Evolutionary conservation across 2,329 filamentous ascomycete species (phyloP).

Genomic region (Didymosphaeria variabile): DNA sequence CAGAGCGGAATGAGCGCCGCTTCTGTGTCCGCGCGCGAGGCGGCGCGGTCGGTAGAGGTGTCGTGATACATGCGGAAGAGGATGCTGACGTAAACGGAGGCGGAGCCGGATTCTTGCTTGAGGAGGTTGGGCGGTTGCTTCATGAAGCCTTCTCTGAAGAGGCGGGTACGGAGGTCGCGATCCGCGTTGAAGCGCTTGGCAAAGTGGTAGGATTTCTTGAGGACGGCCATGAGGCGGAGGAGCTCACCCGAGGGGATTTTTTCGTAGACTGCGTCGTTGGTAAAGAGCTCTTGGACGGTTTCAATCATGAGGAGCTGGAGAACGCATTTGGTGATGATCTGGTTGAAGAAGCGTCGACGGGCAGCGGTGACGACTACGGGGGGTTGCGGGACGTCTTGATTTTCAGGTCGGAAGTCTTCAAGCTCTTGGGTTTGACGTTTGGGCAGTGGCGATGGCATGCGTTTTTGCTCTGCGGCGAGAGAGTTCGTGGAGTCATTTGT

Average conservation of each 20-base stretch:
- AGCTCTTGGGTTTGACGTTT: constrained; percentile 60
- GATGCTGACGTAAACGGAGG: constrained; percentile 94
- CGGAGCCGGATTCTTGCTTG: constrained; percentile 94
- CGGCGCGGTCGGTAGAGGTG: constrained; percentile 80
- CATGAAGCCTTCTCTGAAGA: constrained; percentile 99
- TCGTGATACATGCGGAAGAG: constrained; percentile 98
- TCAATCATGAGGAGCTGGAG: constrained; percentile 99
- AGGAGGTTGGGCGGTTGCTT: constrained; percentile 97
- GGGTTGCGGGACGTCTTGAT: constrained; percentile 76
- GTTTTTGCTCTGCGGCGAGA: constrained; percentile 30
- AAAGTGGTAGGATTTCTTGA: constrained; percentile 97
- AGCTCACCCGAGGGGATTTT: constrained; percentile 92
- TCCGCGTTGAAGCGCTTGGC: constrained; percentile 98
- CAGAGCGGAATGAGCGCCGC: constrained; percentile 92
- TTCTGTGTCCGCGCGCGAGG: constrained; percentile 84
- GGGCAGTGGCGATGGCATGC: constrained; percentile 43
- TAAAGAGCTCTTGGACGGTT: constrained; percentile 98
- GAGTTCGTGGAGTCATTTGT: constrained; percentile 38
- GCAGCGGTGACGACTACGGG: constrained; percentile 92
- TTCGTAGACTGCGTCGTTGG: constrained; percentile 92
- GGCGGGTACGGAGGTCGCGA: constrained; percentile 89
- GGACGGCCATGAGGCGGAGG: constrained; percentile 87
- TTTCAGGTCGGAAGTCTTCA: constrained; percentile 85
- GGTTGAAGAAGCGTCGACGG: constrained; percentile 95
- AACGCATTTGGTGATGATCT: constrained; percentile 98